These are phyloP conservation scores for Hygrophoropsis aurantiaca DNA, from an alignment of 768 basidiomycete species.

Conservation along the genomic window DNA sequence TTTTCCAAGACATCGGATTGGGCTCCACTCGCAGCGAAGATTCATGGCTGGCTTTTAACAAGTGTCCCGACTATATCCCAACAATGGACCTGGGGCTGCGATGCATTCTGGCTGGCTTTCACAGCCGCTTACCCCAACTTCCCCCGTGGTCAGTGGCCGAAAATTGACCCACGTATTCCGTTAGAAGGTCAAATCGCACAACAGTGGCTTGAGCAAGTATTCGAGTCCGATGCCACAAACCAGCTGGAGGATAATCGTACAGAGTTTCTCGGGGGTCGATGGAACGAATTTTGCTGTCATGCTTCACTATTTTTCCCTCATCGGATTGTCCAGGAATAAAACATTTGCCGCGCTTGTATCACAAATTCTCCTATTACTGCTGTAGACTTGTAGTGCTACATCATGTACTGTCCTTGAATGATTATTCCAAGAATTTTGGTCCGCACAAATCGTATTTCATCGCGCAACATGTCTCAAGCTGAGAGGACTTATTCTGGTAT, in stretches of 20 bases:
- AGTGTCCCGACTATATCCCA: not conserved
- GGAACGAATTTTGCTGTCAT: slow-evolving; percentile 4
- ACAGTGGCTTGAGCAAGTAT: not conserved
- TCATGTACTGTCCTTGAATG: too few species aligned
- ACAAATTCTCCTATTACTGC: too few species aligned
- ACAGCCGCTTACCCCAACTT: not conserved
- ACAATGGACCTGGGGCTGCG: slow-evolving; percentile 1
- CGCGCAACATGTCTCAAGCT: too few species aligned
- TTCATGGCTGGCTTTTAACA: slow-evolving; percentile 1
- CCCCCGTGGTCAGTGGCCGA: not conserved
- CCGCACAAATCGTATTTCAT: too few species aligned
- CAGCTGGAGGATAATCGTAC: not conserved
- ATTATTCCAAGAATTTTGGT: too few species aligned
- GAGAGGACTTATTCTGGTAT: too few species aligned
- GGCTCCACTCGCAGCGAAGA: not conserved
- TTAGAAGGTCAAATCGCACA: not conserved
- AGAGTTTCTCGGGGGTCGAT: not conserved
- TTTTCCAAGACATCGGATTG: slow-evolving; percentile 4
- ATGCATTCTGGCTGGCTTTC: slow-evolving; percentile 1
- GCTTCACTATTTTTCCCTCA: slow-evolving; percentile 1
- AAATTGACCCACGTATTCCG: not conserved
- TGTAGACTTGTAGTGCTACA: too few species aligned
- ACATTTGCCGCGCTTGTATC: too few species aligned
- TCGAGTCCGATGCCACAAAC: not conserved
- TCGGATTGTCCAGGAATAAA: too few species aligned